phyloP scores from a whole-genome alignment of 192 early-diverging fungal species.

The Gigaspora rosea region DNA sequence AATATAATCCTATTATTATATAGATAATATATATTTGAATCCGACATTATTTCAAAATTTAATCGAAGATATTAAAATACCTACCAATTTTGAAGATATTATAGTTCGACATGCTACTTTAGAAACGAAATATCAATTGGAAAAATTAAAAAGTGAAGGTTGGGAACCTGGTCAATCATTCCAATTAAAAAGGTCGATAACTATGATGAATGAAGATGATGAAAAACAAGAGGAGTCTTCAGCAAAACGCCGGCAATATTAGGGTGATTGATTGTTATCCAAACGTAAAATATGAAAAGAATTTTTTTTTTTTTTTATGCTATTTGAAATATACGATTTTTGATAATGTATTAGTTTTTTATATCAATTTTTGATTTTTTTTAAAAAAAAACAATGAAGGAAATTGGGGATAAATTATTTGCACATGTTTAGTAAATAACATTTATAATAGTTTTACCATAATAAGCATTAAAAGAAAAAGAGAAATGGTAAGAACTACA shows the following conservation, averaged over 20 bases:
- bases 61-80: slow-evolving; percentile 14
- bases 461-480: too few relatives aligned
- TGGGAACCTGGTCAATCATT: slow-evolving; percentile 16
- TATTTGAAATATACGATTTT: too few relatives aligned
- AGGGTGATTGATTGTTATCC: background rate
- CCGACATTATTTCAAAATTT: slow-evolving; percentile 29
- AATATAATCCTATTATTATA: background rate
- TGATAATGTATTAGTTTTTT: too few relatives aligned
- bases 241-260: background rate
- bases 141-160: slow-evolving; percentile 26
- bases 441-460: too few relatives aligned
- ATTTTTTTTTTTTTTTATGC: too few relatives aligned
- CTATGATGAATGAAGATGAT: background rate
- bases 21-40: slow-evolving; percentile 32
- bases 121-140: slow-evolving; percentile 28
- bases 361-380: too few relatives aligned
- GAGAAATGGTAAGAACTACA: too few relatives aligned
- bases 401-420: too few relatives aligned
- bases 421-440: too few relatives aligned
- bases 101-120: slow-evolving; percentile 4
- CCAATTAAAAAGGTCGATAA: slow-evolving; percentile 14
- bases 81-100: slow-evolving; percentile 14
- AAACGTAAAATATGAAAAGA: too few relatives aligned
- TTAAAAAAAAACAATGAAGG: too few relatives aligned
- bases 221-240: background rate